Evolutionary conservation across 257 asterid genomes (phyloP).

Genomic region (Fraxinus excelsior): DNA sequence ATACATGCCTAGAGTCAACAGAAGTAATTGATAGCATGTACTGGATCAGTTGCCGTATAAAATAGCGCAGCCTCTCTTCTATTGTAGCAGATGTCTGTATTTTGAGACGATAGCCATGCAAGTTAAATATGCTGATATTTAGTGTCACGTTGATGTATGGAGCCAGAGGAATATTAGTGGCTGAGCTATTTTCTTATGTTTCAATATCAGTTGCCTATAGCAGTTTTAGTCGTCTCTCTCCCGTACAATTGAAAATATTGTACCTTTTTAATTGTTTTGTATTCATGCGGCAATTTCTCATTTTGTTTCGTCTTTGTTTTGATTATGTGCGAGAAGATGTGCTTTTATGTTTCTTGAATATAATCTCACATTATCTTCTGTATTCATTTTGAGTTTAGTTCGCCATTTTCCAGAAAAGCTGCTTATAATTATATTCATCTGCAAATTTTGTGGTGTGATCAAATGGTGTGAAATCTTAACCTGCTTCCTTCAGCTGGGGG

Average conservation of each 20-base stretch:
- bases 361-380: background rate
- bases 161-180: background rate
- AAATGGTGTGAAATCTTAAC: background rate
- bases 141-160: background rate
- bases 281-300: background rate
- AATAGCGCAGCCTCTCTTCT: background rate
- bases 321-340: background rate
- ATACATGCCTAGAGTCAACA: constrained; percentile 13
- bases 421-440: background rate
- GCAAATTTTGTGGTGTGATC: background rate
- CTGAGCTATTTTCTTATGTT: background rate
- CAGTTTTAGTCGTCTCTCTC: background rate
- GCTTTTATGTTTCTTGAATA: background rate
- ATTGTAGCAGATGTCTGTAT: background rate
- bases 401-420: background rate
- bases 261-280: background rate
- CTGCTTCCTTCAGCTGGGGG: background rate
- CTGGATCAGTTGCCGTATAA: background rate
- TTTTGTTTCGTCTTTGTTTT: background rate
- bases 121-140: background rate
- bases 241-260: background rate
- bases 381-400: background rate
- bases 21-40: background rate
- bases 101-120: background rate
- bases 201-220: background rate